Conservation (phyloP, 169 alveolate genomes). For the Plasmodium malariae region DNA sequence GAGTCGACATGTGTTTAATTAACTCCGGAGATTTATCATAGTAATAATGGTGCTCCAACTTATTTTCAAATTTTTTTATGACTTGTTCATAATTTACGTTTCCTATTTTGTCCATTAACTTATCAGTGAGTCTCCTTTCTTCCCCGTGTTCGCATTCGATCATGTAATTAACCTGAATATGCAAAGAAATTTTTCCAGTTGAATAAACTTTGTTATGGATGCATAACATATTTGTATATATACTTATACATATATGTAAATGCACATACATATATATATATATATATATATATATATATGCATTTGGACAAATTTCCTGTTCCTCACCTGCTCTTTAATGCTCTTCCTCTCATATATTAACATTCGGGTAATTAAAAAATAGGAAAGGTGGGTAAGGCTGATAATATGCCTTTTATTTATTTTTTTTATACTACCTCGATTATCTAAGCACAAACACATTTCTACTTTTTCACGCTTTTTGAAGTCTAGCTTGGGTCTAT, state of each 20-base stretch:
- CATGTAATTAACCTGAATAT: slow-evolving; percentile 49
- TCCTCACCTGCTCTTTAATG: slow-evolving; percentile 48
- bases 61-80: slow-evolving; percentile 48
- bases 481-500: not conserved
- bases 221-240: not conserved
- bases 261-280: not conserved
- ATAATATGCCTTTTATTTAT: slow-evolving; percentile 19
- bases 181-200: not conserved
- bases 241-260: not conserved
- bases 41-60: slow-evolving; percentile 21
- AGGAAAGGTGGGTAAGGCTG: slow-evolving; percentile 13
- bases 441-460: slow-evolving; percentile 67
- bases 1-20: slow-evolving; percentile 26
- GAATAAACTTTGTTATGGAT: too few species aligned
- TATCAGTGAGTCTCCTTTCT: slow-evolving; percentile 17
- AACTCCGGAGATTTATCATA: slow-evolving; percentile 19
- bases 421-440: slow-evolving; percentile 58
- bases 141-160: slow-evolving; percentile 40
- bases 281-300: not conserved
- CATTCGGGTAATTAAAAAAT: slow-evolving; percentile 60
- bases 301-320: not conserved
- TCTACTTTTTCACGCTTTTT: slow-evolving; percentile 9
- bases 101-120: slow-evolving; percentile 17
- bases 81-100: slow-evolving; percentile 2
- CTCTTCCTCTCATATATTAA: slow-evolving; percentile 25